phyloP scores from a whole-genome alignment of 2,329 filamentous ascomycete genomes.

The Hymenoscyphus fructigenus region DNA sequence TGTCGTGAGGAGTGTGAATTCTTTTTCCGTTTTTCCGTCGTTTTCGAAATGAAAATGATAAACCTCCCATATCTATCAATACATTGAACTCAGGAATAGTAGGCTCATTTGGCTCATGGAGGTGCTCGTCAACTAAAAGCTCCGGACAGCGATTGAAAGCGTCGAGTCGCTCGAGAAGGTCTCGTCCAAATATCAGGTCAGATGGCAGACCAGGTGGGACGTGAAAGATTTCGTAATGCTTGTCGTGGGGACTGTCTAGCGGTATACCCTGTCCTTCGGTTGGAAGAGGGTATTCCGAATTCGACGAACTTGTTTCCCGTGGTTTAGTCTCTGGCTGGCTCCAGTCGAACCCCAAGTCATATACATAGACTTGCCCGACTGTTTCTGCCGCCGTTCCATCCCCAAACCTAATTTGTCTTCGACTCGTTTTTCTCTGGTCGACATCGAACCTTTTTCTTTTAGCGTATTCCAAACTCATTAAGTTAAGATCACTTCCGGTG shows the following conservation, averaged over 20 bases:
- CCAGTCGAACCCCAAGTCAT: background rate
- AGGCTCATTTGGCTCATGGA: background rate
- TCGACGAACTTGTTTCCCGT: background rate
- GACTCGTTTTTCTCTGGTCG: slow-evolving; percentile 8
- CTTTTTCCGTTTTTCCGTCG: background rate
- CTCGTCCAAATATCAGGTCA: slow-evolving; percentile 14
- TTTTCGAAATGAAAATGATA: background rate
- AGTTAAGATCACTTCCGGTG: slow-evolving; percentile 16
- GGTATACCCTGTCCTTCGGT: background rate
- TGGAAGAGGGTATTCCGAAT: background rate
- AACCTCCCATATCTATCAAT: background rate
- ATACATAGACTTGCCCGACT: slow-evolving; percentile 11
- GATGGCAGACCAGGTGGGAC: slow-evolving; percentile 9
- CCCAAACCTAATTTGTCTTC: slow-evolving; percentile 4
- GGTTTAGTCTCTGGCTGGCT: background rate
- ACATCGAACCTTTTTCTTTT: slow-evolving; percentile 14
- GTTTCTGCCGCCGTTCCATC: slow-evolving; percentile 10
- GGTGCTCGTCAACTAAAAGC: background rate
- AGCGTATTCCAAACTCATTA: slow-evolving; percentile 17
- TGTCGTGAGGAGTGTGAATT: background rate
- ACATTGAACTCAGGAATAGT: background rate
- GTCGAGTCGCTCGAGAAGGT: slow-evolving; percentile 13
- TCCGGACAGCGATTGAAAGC: slow-evolving; percentile 14
- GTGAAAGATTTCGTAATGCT: slow-evolving; percentile 4
- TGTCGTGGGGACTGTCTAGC: background rate